Evolutionary conservation across 352 stramenopile genomes (phyloP).

Genomic region (Globisporangium takayamanum): DNA sequence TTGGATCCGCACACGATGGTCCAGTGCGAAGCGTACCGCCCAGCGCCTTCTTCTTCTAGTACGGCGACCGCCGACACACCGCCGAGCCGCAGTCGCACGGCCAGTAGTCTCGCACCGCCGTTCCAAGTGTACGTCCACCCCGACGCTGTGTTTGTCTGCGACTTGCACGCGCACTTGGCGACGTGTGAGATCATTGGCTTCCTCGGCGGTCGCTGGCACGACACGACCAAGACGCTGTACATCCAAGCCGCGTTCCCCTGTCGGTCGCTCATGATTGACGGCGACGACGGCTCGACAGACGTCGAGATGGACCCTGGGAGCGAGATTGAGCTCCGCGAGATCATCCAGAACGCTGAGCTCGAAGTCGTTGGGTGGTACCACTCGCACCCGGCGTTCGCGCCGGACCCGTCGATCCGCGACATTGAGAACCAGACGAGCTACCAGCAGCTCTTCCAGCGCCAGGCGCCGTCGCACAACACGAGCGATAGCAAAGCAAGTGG

Average conservation of each 20-base stretch:
- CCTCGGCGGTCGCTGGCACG: constrained; percentile 87
- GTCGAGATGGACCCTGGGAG: constrained; percentile 93
- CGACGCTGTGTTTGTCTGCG: constrained; percentile 86
- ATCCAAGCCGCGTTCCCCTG: constrained; percentile 93
- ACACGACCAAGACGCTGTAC: constrained; percentile 74
- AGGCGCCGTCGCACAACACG: not conserved
- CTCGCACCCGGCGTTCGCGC: constrained; percentile 90
- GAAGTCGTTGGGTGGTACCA: constrained; percentile 95
- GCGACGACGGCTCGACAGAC: constrained; percentile 89
- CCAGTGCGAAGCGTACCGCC: constrained; percentile 62
- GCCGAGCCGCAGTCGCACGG: constrained; percentile 20
- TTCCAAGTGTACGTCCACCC: constrained; percentile 88
- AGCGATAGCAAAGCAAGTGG: constrained; percentile 6
- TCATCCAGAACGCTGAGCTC: constrained; percentile 85
- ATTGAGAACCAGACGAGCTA: constrained; percentile 94
- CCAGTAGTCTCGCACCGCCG: constrained; percentile 49
- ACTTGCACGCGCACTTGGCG: constrained; percentile 91
- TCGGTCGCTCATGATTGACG: constrained; percentile 81
- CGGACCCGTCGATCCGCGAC: constrained; percentile 90
- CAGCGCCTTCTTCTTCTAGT: no score
- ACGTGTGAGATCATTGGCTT: constrained; percentile 94
- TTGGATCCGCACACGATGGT: constrained; percentile 85
- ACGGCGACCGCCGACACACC: constrained; percentile 13
- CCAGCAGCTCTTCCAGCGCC: constrained; percentile 85
- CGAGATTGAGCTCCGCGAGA: constrained; percentile 88